These are phyloP conservation scores for Microcyclospora tardicrescens DNA, from an alignment of 2,329 filamentous ascomycete genomes.

Conservation along the genomic window DNA sequence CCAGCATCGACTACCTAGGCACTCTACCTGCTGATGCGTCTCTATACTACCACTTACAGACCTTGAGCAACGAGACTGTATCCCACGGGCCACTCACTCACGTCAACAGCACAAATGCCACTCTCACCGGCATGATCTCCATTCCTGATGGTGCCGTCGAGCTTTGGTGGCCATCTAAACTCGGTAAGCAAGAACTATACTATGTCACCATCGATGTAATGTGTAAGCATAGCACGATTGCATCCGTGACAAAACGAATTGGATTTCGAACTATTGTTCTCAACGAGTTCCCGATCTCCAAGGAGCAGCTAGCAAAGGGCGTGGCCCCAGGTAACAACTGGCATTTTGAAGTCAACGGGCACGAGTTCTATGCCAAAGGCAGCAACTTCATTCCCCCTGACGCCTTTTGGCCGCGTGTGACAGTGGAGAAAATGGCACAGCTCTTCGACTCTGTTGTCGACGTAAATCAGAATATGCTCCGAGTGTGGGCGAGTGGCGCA, in stretches of 20 bases:
- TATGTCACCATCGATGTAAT: slow-evolving; percentile 37
- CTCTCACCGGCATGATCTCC: slow-evolving; percentile 37
- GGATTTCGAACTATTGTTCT: slow-evolving; percentile 51
- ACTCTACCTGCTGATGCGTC: slow-evolving; percentile 29
- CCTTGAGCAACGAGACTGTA: slow-evolving; percentile 30
- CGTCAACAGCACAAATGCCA: slow-evolving; percentile 28
- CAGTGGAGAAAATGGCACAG: slow-evolving; percentile 35
- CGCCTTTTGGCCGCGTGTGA: slow-evolving; percentile 50
- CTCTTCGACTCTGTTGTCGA: slow-evolving; percentile 43
- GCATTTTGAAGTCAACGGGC: slow-evolving; percentile 55
- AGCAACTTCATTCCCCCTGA: slow-evolving; percentile 52
- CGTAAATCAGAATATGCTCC: slow-evolving; percentile 52
- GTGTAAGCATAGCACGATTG: slow-evolving; percentile 23
- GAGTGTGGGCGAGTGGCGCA: slow-evolving; percentile 47
- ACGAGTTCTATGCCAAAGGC: slow-evolving; percentile 51
- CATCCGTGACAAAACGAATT: slow-evolving; percentile 39
- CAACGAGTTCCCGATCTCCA: slow-evolving; percentile 42
- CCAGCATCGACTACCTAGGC: slow-evolving; percentile 46
- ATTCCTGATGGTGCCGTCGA: slow-evolving; percentile 35
- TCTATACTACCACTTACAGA: slow-evolving; percentile 36
- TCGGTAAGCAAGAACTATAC: slow-evolving; percentile 47
- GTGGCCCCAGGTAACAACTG: slow-evolving; percentile 46
- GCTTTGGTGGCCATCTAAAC: slow-evolving; percentile 48
- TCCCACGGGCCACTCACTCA: slow-evolving; percentile 27
- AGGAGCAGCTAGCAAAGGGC: slow-evolving; percentile 40